Evolutionary conservation across 371 early-diverging fungal species (phyloP).

Genomic region (Mucor racemosus): DNA sequence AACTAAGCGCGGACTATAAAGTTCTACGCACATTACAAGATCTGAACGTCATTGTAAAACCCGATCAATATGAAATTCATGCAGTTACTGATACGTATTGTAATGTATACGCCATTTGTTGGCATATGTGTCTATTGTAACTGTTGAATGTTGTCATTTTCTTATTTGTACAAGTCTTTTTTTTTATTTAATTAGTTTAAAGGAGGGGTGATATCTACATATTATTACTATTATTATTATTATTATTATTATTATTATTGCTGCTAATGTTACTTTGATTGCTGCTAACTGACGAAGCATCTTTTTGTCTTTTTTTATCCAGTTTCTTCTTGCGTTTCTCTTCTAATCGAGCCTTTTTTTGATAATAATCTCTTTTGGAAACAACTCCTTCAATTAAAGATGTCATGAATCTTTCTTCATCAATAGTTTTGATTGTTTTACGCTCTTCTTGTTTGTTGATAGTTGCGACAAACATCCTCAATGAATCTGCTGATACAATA

Average conservation of each 20-base stretch:
- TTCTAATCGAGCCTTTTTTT: constrained; percentile 15
- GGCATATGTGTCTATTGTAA: too few species aligned
- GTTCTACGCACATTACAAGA: not conserved
- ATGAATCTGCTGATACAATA: constrained; percentile 46
- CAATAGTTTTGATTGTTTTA: constrained; percentile 31
- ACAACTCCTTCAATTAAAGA: constrained; percentile 47
- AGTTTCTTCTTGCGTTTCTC: constrained; percentile 11
- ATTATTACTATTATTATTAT: too few species aligned
- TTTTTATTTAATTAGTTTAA: too few species aligned
- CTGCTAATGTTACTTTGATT: constrained; percentile 2
- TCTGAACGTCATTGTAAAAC: not conserved
- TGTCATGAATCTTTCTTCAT: constrained; percentile 48
- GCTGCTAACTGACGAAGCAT: not conserved
- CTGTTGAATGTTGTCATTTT: not conserved
- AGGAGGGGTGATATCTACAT: too few species aligned
- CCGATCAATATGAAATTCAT: not conserved
- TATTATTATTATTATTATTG: not conserved
- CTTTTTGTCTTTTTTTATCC: constrained; percentile 2
- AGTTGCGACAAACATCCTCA: constrained; percentile 40
- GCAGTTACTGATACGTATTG: not conserved
- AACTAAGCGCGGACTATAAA: not conserved
- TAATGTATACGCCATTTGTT: not conserved
- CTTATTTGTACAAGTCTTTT: not conserved
- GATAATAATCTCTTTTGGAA: constrained; percentile 29
- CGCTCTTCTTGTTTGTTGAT: constrained; percentile 38